Base-by-base conservation (phyloP, 2,329 filamentous ascomycete species). In the Aspergillus eucalypticola region DNA sequence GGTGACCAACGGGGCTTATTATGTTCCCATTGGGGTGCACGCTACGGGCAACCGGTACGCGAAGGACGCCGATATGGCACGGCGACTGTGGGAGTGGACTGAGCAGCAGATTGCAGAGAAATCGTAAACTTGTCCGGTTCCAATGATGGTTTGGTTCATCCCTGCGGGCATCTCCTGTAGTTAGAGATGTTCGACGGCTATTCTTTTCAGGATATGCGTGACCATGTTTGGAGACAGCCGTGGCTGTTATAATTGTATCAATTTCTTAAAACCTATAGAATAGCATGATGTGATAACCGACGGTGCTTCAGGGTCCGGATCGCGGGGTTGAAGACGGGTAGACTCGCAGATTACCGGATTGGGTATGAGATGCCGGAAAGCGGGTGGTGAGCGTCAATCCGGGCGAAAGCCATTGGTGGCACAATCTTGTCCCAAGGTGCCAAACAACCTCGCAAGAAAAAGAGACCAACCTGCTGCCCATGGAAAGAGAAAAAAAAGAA, bases 71-170 rank as follows among this genome's bases (percentile, higher is more conserved):
- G 70, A 71, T 11, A 62, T 78, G 56, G 75, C 69, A 1, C 67
- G 64, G 50, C 67, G 61, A 56, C 66, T 80, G 29, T 81, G 79
- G 79, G 76, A 79, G 39, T 81, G 78, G 78, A 77, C 78, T 5
- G 77, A 81, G 60, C 65, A 66, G 44, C 70, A 75, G 59, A 67
- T 75, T 60, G 64, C 66, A 2, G 61, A 66, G 54, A 59, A 60
- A 11, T 60, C 50, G n/a, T 60, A 46, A 49, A 42, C 21, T n/a
- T 46, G 10, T 29, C 27, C 10, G 27, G 27, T 29, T 29, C 27
- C 27, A 11, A 0, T 29, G 27, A 11, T 29, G 10, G 8, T 11
- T 29, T 29, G 27, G 27, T 29, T 0, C 1, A 10, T 1, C 27
- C 27, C 27, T 8, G 23, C 23, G 0, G 23, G 23, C 27, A 27